Evolutionary conservation across 768 basidiomycete genomes (phyloP).

Genomic region (Podaxis sp.): DNA sequence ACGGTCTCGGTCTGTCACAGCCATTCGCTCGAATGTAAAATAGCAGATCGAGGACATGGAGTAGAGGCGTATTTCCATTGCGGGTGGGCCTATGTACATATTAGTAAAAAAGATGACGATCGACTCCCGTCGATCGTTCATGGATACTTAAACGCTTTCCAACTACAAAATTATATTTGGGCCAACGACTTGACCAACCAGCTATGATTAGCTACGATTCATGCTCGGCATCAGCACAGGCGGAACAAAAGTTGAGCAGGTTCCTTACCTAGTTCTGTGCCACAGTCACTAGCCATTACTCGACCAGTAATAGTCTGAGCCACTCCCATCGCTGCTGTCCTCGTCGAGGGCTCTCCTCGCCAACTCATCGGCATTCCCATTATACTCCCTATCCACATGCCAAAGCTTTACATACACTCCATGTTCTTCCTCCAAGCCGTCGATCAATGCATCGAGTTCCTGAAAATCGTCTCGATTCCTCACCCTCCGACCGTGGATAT

Average conservation of each 20-base stretch:
- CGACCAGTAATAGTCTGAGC: neutral
- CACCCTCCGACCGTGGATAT: conserved; percentile 7
- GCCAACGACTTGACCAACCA: no score
- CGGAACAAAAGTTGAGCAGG: neutral
- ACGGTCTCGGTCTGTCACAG: no score
- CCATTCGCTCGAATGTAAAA: no score
- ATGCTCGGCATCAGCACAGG: neutral
- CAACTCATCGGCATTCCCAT: neutral
- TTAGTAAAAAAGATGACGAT: no score
- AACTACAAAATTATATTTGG: no score
- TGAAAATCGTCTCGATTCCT: conserved; percentile 12
- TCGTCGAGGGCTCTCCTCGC: neutral
- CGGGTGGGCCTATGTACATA: no score
- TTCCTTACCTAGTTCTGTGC: neutral
- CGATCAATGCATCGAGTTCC: conserved; percentile 7
- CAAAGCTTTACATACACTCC: conserved; percentile 8
- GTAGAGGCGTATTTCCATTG: no score
- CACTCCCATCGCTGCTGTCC: neutral
- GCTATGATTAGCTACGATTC: neutral
- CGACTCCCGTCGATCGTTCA: no score
- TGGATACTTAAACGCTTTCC: no score
- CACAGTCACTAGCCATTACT: no score
- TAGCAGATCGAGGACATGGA: no score
- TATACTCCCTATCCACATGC: conserved; percentile 8
- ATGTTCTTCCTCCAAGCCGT: neutral